A percentile compares a stretch with the other conserved stretches of the same genome.
Evolutionary conservation across 371 early-diverging fungal genomes (phyloP).

Genomic region (Saksenaea vasiformis): DNA sequence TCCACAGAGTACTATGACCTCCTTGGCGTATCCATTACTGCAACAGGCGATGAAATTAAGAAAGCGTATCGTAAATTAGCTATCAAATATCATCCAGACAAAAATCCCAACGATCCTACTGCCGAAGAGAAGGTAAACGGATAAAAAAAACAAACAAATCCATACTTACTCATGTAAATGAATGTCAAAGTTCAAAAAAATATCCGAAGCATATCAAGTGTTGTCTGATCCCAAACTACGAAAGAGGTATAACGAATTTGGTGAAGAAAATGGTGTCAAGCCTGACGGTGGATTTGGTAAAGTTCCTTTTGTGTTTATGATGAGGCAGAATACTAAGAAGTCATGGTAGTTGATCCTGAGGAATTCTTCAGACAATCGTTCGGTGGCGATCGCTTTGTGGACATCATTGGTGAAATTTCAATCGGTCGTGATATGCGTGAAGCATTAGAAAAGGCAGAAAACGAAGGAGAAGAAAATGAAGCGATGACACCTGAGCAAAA

Average conservation of each 20-base stretch:
- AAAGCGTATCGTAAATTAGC: constrained; percentile 93
- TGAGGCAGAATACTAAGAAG: not conserved
- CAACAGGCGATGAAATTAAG: constrained; percentile 89
- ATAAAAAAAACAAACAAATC: constrained; percentile 81
- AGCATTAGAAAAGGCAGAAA: constrained; percentile 66
- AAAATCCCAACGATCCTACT: constrained; percentile 78
- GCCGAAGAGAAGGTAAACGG: constrained; percentile 80
- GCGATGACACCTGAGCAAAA: constrained; percentile 59
- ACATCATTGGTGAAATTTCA: constrained; percentile 96
- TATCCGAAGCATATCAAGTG: constrained; percentile 94
- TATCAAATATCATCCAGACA: constrained; percentile 95
- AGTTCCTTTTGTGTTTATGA: not conserved
- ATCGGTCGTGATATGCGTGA: constrained; percentile 89
- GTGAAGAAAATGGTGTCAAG: constrained; percentile 66
- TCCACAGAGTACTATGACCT: constrained; percentile 89
- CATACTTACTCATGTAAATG: constrained; percentile 91
- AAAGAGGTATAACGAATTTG: constrained; percentile 84
- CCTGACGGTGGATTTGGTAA: constrained; percentile 78
- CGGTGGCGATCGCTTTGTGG: constrained; percentile 92
- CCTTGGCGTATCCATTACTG: constrained; percentile 80
- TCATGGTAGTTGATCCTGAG: constrained; percentile 75
- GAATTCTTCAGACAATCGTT: constrained; percentile 94
- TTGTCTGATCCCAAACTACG: constrained; percentile 87
- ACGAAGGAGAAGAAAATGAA: constrained; percentile 33
- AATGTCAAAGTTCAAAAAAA: constrained; percentile 83